Evolutionary conservation across 169 alveolate genomes (phyloP), one percentile per base, ranked within the genome.

Genomic region (Cryptosporidium bovis): DNA sequence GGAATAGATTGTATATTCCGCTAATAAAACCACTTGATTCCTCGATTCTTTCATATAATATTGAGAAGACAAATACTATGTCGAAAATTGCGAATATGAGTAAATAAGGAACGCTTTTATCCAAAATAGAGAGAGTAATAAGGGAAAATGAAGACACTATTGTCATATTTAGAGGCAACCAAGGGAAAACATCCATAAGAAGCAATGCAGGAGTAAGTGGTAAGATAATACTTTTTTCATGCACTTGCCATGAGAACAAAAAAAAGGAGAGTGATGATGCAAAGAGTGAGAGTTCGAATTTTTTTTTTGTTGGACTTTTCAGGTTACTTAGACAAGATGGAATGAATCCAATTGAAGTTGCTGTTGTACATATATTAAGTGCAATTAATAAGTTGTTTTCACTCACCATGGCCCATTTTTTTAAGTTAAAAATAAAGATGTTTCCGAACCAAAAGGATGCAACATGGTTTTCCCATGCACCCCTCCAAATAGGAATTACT

Each of bases 211-310:
- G 93, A 13, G 93, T 36, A 27, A 91, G 83, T 10, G 97, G 97
- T 20, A 94, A 87, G 51, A 95, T 91, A 31, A 95, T 94, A 27
- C 96, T 95, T 91, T 95, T 95, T 90, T 95, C 98, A 90, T 95
- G 98, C n/a, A 95, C 98, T 90, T 94, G 95, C 85, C 92, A 93
- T 24, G 95, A 91, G 82, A 91, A 93, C 64, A 90, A 71, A 83
- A 90, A 90, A 64, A 87, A 85, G n/a, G 91, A 64, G 65, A 69
- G 82, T 29, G 82, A 65, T 48, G 91, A 66, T 55, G 87, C 82
- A 40, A 92, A 91, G 29, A 92, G 58, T 16, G 90, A 84, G 2
- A 82, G 48, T 68, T 69, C 83, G 31, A 87, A 89, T 18, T 65
- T 65, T 51, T 89, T 90, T 27, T 50, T 66, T 6, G 82, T 62